phyloP scores from a whole-genome alignment of 495 filamentous ascomycete species.

The Tuber magnatum region DNA sequence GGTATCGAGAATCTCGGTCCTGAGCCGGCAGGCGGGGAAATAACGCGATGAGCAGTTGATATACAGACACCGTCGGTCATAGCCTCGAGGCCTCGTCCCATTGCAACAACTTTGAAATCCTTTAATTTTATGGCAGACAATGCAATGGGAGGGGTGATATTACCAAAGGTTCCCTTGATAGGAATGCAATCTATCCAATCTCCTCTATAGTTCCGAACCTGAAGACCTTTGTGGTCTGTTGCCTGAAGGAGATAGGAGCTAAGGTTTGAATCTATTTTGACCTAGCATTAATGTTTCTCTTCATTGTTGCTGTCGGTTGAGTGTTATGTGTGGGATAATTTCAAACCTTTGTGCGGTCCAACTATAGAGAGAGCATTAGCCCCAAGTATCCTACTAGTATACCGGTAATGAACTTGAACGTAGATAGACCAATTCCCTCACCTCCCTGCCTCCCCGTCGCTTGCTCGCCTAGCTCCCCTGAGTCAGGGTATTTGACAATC shows the following conservation, averaged over 20 bases:
- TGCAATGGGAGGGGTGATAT: background rate
- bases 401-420: background rate
- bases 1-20: conserved; percentile 79
- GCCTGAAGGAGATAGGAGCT: conserved; percentile 82
- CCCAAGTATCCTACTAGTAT: conserved; percentile 1
- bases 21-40: conserved; percentile 54
- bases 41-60: conserved; percentile 77
- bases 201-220: conserved; percentile 79
- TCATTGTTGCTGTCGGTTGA: background rate
- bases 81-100: conserved; percentile 87
- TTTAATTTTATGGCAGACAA: conserved; percentile 5
- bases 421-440: conserved; percentile 2
- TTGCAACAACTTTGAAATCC: conserved; percentile 61
- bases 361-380: conserved; percentile 28
- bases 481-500: conserved; percentile 67
- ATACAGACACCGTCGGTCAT: conserved; percentile 82
- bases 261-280: conserved; percentile 64
- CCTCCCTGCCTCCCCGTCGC: conserved; percentile 15
- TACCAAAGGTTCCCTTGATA: conserved; percentile 50
- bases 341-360: conserved; percentile 65
- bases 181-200: conserved; percentile 74
- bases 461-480: conserved; percentile 21
- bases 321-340: background rate
- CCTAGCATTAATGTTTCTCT: conserved; percentile 3
- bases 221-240: conserved; percentile 67